These are phyloP conservation scores for Russula sp. DNA, from an alignment of 768 basidiomycete genomes.

Conservation along the genomic window DNA sequence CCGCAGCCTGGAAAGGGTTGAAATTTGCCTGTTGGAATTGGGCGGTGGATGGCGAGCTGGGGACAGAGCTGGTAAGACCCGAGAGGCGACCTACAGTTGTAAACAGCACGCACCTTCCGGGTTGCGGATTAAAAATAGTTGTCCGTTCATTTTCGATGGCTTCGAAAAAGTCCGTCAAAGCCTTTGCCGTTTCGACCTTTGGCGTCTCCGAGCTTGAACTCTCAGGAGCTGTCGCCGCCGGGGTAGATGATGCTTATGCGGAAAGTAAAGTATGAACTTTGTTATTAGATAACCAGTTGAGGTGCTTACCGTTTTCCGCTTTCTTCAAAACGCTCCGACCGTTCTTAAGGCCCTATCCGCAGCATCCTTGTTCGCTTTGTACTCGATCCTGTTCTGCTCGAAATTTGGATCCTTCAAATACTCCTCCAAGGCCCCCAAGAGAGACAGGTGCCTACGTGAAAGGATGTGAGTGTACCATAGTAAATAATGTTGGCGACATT, in stretches of 20 bases:
- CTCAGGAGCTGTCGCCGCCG: conserved; percentile 33
- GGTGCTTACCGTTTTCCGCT: conserved; percentile 37
- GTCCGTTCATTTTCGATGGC: conserved; percentile 84
- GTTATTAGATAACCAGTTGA: not conserved
- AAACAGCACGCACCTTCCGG: conserved; percentile 46
- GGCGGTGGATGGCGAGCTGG: conserved; percentile 47
- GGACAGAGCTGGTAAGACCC: conserved; percentile 11
- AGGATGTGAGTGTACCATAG: not conserved
- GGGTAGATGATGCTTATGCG: conserved; percentile 30
- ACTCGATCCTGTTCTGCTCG: conserved; percentile 91
- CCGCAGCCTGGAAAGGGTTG: conserved; percentile 76
- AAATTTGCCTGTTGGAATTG: conserved; percentile 56
- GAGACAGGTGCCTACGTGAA: conserved; percentile 80
- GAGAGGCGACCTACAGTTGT: not conserved
- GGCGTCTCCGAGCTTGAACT: conserved; percentile 34
- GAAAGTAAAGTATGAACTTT: conserved; percentile 14
- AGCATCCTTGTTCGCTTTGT: conserved; percentile 74
- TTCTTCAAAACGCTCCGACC: conserved; percentile 30
- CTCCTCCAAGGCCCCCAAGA: conserved; percentile 85
- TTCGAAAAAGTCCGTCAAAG: conserved; percentile 79
- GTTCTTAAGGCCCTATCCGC: conserved; percentile 45
- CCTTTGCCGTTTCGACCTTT: conserved; percentile 45
- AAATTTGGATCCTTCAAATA: conserved; percentile 97
- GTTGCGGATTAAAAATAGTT: conserved; percentile 64
- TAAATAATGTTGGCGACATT: conserved; percentile 33